Evolutionary conservation across 2,329 filamentous ascomycete genomes (phyloP).

Genomic region (Arthrobotrys sphaeroides): DNA sequence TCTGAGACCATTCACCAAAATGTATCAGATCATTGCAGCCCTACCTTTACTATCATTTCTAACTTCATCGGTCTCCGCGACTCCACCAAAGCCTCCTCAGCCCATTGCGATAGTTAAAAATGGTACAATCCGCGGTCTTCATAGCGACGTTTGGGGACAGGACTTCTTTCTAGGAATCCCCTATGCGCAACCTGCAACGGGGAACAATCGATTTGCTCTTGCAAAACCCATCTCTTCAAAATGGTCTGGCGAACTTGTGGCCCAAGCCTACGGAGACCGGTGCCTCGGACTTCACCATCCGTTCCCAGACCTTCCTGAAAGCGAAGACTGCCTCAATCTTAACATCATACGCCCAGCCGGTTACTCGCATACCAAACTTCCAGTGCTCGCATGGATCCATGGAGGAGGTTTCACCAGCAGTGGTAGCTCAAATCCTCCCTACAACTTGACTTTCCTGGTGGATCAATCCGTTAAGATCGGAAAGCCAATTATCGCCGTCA

Average conservation of each 20-base stretch:
- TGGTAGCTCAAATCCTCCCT: slow-evolving; percentile 60
- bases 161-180: slow-evolving; percentile 69
- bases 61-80: not conserved
- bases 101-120: slow-evolving; percentile 58
- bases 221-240: slow-evolving; percentile 58
- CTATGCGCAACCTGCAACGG: slow-evolving; percentile 68
- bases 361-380: slow-evolving; percentile 60
- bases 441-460: slow-evolving; percentile 73
- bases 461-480: slow-evolving; percentile 66
- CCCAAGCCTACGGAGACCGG: slow-evolving; percentile 51
- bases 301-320: slow-evolving; percentile 56
- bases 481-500: slow-evolving; percentile 73
- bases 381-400: slow-evolving; percentile 66
- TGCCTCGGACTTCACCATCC: slow-evolving; percentile 58
- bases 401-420: slow-evolving; percentile 64
- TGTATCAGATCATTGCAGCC: slow-evolving; percentile 4
- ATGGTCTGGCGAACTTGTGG: slow-evolving; percentile 53
- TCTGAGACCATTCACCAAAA: not conserved
- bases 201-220: slow-evolving; percentile 64
- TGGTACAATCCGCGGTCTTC: slow-evolving; percentile 65
- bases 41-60: slow-evolving; percentile 19
- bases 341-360: slow-evolving; percentile 59
- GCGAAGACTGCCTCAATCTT: slow-evolving; percentile 60
- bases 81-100: not conserved
- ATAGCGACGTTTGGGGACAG: slow-evolving; percentile 63